Base-by-base conservation (phyloP, 2,329 filamentous ascomycete genomes). In the Podosphaera xanthii region DNA sequence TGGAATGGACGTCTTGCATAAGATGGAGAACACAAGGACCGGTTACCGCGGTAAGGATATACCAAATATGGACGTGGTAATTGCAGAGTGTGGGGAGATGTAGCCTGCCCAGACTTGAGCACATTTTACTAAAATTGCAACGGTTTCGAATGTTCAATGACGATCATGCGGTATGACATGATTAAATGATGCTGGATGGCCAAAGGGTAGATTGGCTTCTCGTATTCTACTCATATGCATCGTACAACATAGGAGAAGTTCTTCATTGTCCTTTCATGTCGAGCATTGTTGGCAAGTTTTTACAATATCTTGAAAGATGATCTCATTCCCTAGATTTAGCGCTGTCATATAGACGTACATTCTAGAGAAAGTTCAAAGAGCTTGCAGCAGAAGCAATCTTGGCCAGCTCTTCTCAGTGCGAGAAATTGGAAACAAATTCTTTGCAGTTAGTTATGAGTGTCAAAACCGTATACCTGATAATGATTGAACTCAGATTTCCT, bases 21-120 rank as follows among this genome's bases (percentile, higher is more conserved):
- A 94, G 80, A 85, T 98, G 72, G 91, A 97, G 75, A 84, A 86
- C 62, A 92, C 87, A 38, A 84, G 91, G 71, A 92, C 87, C 8
- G 87, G 83, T 2, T 79, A 81, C 63, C 74, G 77, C 40, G 80
- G 79, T 57, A 80, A 86, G 69, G 91, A 96, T 68, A 80, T 86
- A 68, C 92, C 91, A 2, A 86, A 86, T 65, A 74, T 91, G 69
- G 90, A 96, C 68, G 84, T 97, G 2, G 79, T 82, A 12, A 83
- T 98, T 67, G 76, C 82, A 8, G 83, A 94, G 74, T 96, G 91
- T 68, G 92, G 92, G 36, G 89, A 97, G 77, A 94, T 97, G 89
- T 97, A 48, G n/a, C 4, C 10, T 4, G n/a, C 40, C 10, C 10
- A 12, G 3, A 14, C 10, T 44, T 7, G 9, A 12, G 40, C n/a